phyloP scores from a whole-genome alignment of 306 rosid species.

The Alnus rubra region DNA sequence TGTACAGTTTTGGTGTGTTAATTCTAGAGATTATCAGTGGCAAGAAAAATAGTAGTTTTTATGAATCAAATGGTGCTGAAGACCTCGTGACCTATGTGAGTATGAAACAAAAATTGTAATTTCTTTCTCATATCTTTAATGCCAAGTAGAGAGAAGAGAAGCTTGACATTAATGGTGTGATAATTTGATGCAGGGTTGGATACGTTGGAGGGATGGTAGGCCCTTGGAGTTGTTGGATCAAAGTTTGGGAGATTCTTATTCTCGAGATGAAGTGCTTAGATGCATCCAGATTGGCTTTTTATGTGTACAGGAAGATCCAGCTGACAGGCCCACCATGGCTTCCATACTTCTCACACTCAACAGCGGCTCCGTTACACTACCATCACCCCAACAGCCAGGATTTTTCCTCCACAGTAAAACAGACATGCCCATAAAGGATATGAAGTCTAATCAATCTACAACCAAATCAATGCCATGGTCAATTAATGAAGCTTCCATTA shows the following conservation, averaged over 20 bases:
- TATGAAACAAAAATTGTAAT: background rate
- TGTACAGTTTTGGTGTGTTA: conserved; percentile 26
- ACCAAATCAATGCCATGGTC: no score
- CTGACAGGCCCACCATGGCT: conserved; percentile 33
- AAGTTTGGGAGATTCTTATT: background rate
- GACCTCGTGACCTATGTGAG: conserved; percentile 26
- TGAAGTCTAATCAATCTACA: no score
- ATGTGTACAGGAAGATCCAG: conserved; percentile 35
- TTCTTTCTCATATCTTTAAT: no score
- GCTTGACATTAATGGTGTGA: no score
- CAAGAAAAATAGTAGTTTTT: conserved; percentile 13
- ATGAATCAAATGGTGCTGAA: background rate
- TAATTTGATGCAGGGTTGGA: no score
- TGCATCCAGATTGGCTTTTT: conserved; percentile 32
- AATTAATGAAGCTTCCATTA: no score
- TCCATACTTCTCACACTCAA: background rate
- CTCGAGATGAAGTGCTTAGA: conserved; percentile 6
- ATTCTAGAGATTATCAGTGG: conserved; percentile 33
- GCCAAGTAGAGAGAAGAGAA: no score
- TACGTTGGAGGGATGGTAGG: no score
- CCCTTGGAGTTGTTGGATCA: conserved; percentile 31
- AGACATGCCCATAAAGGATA: no score
- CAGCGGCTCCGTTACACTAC: no score
- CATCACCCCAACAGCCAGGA: no score
- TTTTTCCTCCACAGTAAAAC: no score